phyloP scores from a whole-genome alignment of 2,329 filamentous ascomycete genomes.

The Nothophaeocryptopus gaeumannii region DNA sequence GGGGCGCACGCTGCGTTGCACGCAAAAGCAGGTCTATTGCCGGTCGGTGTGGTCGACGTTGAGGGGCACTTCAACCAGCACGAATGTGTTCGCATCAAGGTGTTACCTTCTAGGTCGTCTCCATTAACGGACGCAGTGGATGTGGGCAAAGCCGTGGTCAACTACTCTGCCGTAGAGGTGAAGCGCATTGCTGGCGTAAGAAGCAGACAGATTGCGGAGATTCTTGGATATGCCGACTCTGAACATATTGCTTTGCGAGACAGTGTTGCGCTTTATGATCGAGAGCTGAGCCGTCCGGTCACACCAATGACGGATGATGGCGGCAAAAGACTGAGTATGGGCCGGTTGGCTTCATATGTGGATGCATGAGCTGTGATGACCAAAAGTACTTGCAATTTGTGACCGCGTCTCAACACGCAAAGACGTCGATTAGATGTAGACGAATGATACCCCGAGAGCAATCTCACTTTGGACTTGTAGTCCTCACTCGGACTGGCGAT shows the following conservation, averaged over 20 bases:
- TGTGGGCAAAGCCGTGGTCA: slow-evolving; percentile 84
- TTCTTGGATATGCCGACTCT: slow-evolving; percentile 88
- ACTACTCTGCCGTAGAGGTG: slow-evolving; percentile 87
- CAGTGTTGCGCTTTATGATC: slow-evolving; percentile 72
- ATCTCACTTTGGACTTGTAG: no score
- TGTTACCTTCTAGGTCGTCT: slow-evolving; percentile 61
- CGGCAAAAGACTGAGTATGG: slow-evolving; percentile 27
- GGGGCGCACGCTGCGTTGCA: slow-evolving; percentile 78
- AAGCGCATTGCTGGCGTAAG: slow-evolving; percentile 76
- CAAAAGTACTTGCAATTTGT: no score
- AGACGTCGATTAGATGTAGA: no score
- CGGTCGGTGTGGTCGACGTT: slow-evolving; percentile 85
- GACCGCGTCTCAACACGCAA: no score
- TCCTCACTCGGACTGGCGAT: no score
- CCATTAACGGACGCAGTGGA: slow-evolving; percentile 50
- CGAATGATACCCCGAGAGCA: no score
- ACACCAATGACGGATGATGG: slow-evolving; percentile 26
- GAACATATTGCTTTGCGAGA: slow-evolving; percentile 90
- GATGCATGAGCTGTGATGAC: slow-evolving; percentile 19
- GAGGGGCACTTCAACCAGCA: slow-evolving; percentile 87
- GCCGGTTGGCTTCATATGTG: slow-evolving; percentile 29
- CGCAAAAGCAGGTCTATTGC: slow-evolving; percentile 81
- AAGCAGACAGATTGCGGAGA: slow-evolving; percentile 73
- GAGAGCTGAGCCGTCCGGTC: slow-evolving; percentile 30
- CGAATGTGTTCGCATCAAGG: slow-evolving; percentile 83